A percentile compares a stretch with the other conserved stretches of the same genome.
Evolutionary conservation across 208 protist species (phyloP).

Genomic region (Acanthamoeba polyphaga): DNA sequence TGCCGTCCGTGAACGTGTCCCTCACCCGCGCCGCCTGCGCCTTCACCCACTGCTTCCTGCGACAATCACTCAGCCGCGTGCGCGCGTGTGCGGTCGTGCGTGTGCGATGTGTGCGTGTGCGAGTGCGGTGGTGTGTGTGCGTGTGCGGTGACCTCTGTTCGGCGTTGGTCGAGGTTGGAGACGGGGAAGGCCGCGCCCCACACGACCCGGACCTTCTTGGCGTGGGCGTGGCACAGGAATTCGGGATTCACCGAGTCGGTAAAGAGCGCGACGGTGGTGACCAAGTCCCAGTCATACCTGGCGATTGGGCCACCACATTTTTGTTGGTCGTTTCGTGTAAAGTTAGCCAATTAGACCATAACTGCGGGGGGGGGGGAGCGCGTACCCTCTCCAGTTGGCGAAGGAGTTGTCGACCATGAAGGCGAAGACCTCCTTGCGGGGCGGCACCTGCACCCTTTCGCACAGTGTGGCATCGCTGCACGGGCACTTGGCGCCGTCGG

Average conservation of each 20-base stretch:
- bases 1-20: conserved; percentile 59
- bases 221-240: conserved; percentile 67
- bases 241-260: conserved; percentile 51
- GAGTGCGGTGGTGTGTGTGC: not conserved
- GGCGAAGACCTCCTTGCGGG: conserved; percentile 66
- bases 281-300: conserved; percentile 62
- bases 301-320: not conserved
- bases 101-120: too few species aligned
- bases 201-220: conserved; percentile 58
- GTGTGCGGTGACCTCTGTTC: conserved; percentile 41
- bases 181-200: conserved; percentile 49
- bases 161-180: conserved; percentile 63
- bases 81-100: not conserved
- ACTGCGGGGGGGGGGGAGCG: not conserved
- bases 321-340: too few species aligned
- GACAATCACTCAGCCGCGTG: not conserved
- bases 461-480: conserved; percentile 58
- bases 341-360: not conserved
- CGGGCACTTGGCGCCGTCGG: not conserved
- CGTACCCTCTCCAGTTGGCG: conserved; percentile 9
- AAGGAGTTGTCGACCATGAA: conserved; percentile 2
- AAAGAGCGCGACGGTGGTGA: conserved; percentile 71
- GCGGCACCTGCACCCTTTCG: conserved; percentile 19
- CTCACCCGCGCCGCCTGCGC: conserved; percentile 58
- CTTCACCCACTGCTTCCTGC: conserved; percentile 17